A percentile compares a stretch with the other conserved stretches of the same genome.
These are phyloP conservation scores for Phytophthora multivora DNA, from an alignment of 352 stramenopile species.

Conservation along the genomic window DNA sequence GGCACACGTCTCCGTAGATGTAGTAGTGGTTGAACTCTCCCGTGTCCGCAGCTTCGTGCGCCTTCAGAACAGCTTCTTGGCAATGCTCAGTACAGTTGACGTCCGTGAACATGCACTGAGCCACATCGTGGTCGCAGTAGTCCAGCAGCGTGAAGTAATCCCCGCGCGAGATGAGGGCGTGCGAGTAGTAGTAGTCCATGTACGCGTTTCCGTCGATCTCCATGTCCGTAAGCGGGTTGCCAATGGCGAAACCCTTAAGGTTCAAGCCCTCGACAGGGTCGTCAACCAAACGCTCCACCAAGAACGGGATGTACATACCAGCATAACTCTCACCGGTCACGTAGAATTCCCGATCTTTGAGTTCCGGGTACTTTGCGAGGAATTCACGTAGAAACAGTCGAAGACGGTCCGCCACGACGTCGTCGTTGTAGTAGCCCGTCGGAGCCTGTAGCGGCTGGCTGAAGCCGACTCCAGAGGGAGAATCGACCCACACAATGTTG, in stretches of 20 bases:
- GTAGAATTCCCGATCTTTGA: slow-evolving; percentile 76
- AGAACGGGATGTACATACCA: slow-evolving; percentile 87
- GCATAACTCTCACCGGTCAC: slow-evolving; percentile 90
- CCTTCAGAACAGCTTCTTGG: slow-evolving; percentile 47
- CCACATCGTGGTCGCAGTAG: slow-evolving; percentile 56
- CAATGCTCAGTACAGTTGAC: slow-evolving; percentile 54
- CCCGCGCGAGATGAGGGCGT: slow-evolving; percentile 71
- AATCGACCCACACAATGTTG: slow-evolving; percentile 91
- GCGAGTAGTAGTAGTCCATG: slow-evolving; percentile 81
- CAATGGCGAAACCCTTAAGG: slow-evolving; percentile 74
- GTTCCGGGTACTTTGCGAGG: slow-evolving; percentile 75
- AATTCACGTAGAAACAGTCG: slow-evolving; percentile 76
- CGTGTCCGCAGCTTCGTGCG: slow-evolving; percentile 41
- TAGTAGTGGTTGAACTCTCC: slow-evolving; percentile 68
- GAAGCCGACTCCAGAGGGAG: slow-evolving; percentile 88
- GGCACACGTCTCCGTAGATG: slow-evolving; percentile 76
- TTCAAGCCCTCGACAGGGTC: slow-evolving; percentile 50
- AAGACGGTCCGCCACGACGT: slow-evolving; percentile 56
- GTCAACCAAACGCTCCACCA: slow-evolving; percentile 69
- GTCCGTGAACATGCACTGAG: slow-evolving; percentile 64
- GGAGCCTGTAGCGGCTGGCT: slow-evolving; percentile 51
- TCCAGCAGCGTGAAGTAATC: slow-evolving; percentile 61
- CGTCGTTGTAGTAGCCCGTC: slow-evolving; percentile 64
- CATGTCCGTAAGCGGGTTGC: slow-evolving; percentile 76
- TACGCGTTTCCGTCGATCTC: slow-evolving; percentile 68